A percentile compares a stretch with the other conserved stretches of the same genome.
Evolutionary conservation across 441 rosid genomes (phyloP).

Genomic region (Eruca vesicaria): DNA sequence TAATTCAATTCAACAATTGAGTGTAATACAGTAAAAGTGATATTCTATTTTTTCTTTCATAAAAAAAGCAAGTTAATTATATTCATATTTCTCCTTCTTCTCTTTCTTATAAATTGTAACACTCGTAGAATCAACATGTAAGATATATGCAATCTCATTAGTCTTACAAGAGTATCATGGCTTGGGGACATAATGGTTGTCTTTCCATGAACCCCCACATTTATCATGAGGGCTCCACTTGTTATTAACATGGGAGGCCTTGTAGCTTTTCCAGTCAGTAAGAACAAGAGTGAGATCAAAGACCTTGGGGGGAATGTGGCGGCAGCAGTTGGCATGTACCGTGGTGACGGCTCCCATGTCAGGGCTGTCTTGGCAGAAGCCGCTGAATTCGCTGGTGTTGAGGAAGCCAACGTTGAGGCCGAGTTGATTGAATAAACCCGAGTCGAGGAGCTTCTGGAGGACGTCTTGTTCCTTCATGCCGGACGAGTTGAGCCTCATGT

Average conservation of each 20-base stretch:
- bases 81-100: no score
- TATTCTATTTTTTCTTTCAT: no score
- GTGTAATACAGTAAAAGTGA: no score
- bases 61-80: no score
- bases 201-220: constrained; percentile 53
- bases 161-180: not conserved
- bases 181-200: constrained; percentile 14
- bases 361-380: constrained; percentile 61
- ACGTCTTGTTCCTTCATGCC: constrained; percentile 84
- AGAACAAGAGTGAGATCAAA: constrained; percentile 55
- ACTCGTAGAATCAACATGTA: no score
- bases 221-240: constrained; percentile 47
- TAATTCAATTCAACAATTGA: no score
- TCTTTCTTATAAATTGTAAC: no score
- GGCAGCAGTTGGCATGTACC: constrained; percentile 83
- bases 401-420: constrained; percentile 47
- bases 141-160: constrained; percentile 32
- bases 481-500: constrained; percentile 45
- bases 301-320: constrained; percentile 61
- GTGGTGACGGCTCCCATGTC: constrained; percentile 52
- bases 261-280: constrained; percentile 62
- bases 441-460: constrained; percentile 33
- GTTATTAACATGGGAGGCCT: constrained; percentile 2
- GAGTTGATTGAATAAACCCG: constrained; percentile 39
- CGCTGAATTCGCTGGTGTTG: constrained; percentile 56